Conservation (phyloP, 441 rosid species). For the Croton laevigatus region DNA sequence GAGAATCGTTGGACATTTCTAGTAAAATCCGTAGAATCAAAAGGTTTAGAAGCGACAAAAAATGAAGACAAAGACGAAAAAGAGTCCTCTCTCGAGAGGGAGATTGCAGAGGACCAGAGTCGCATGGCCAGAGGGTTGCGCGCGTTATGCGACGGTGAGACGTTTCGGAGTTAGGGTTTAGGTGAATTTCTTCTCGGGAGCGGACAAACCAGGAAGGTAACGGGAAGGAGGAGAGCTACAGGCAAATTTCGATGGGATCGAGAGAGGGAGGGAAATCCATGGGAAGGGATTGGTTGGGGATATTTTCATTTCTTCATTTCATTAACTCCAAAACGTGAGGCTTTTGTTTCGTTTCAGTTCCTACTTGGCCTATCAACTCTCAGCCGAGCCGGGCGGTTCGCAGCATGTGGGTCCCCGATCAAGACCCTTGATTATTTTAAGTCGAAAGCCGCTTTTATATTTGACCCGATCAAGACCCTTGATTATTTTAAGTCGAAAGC, state of each 20-base stretch:
- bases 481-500: not conserved
- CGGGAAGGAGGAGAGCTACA: not conserved
- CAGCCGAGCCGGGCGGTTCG: constrained; percentile 11
- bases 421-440: not conserved
- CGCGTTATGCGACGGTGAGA: constrained; percentile 15
- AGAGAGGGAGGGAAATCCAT: constrained; percentile 12
- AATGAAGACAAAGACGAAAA: constrained; percentile 12
- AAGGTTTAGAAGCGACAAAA: constrained; percentile 16
- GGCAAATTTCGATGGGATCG: constrained; percentile 19
- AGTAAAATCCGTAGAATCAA: constrained; percentile 21
- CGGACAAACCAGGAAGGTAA: not conserved
- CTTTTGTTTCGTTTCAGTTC: constrained; percentile 13
- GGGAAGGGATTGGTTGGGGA: not conserved
- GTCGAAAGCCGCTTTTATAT: not conserved
- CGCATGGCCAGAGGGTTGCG: constrained; percentile 60
- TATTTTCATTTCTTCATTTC: not conserved
- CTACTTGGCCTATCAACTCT: not conserved
- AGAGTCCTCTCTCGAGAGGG: constrained; percentile 71
- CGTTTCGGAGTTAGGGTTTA: constrained; percentile 21
- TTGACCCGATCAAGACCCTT: not conserved
- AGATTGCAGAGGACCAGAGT: constrained; percentile 56
- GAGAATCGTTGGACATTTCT: constrained; percentile 56
- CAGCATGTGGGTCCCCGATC: not conserved
- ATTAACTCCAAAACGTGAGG: constrained; percentile 8
- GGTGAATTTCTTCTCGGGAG: not conserved